These are phyloP conservation scores for Thelonectria discophora DNA, from an alignment of 2,329 filamentous ascomycete species.

Conservation along the genomic window DNA sequence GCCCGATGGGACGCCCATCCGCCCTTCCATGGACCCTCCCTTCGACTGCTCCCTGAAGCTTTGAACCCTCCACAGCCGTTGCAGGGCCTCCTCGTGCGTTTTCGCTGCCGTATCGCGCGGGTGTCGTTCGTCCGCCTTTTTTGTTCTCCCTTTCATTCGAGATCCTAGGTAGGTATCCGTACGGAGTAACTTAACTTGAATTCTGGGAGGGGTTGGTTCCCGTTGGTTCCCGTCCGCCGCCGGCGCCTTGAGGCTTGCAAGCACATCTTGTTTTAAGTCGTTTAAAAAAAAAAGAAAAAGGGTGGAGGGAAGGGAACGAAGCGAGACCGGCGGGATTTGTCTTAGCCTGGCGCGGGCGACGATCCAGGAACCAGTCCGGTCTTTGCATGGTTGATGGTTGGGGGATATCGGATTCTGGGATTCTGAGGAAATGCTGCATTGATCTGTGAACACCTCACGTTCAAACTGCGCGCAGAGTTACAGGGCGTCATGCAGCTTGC, in stretches of 20 bases:
- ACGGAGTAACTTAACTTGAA: too few relatives aligned
- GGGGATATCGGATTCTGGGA: background rate
- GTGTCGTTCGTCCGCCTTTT: background rate
- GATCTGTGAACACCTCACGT: too few relatives aligned
- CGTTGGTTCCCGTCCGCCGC: background rate
- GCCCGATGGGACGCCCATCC: slow-evolving; percentile 13
- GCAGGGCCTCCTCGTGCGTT: slow-evolving; percentile 1
- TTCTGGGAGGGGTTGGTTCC: background rate
- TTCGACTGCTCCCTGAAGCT: slow-evolving; percentile 8
- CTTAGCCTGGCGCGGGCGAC: background rate
- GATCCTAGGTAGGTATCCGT: too few relatives aligned
- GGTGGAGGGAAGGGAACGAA: background rate
- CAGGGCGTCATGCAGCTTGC: background rate
- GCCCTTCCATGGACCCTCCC: background rate
- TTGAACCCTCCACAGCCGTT: background rate
- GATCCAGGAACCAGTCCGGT: background rate
- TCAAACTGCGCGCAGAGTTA: background rate
- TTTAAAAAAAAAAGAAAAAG: too few relatives aligned
- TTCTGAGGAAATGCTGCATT: background rate
- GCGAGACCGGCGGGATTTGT: background rate
- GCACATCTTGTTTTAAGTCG: background rate
- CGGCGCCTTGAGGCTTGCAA: background rate
- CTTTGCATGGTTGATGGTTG: background rate
- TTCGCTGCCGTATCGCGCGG: background rate
- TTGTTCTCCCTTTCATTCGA: background rate